phyloP scores from a whole-genome alignment of 306 rosid genomes.

The Astragalus membranaceus region DNA sequence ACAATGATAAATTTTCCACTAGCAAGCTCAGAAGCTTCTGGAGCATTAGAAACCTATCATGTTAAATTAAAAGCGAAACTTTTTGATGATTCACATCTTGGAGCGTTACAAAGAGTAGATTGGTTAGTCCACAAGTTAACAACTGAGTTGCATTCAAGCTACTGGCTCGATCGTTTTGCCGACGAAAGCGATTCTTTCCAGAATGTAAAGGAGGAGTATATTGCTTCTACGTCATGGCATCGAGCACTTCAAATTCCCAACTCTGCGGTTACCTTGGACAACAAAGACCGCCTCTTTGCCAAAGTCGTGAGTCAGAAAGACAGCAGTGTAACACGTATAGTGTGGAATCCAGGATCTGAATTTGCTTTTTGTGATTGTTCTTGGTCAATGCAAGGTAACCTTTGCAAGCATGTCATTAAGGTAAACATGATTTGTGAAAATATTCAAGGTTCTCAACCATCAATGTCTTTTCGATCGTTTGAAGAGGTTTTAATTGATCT shows the following conservation, averaged over 20 bases:
- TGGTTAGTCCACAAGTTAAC: slow-evolving; percentile 95
- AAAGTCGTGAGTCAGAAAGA: slow-evolving; percentile 75
- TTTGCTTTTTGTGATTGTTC: slow-evolving; percentile 70
- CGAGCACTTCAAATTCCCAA: slow-evolving; percentile 75
- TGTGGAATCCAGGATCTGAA: slow-evolving; percentile 94
- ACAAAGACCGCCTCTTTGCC: slow-evolving; percentile 54
- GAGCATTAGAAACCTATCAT: slow-evolving; percentile 90
- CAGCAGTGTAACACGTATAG: slow-evolving; percentile 37
- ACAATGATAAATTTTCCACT: slow-evolving; percentile 63
- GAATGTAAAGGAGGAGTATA: slow-evolving; percentile 78
- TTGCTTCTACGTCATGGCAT: slow-evolving; percentile 92
- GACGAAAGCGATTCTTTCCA: slow-evolving; percentile 91
- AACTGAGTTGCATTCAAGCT: slow-evolving; percentile 86
- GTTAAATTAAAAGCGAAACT: slow-evolving; percentile 81
- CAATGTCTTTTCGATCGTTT: slow-evolving; percentile 67
- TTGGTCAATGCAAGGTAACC: slow-evolving; percentile 72
- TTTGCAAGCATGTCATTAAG: slow-evolving; percentile 87
- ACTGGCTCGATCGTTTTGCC: slow-evolving; percentile 85
- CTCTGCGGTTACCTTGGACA: slow-evolving; percentile 58
- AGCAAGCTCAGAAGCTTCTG: slow-evolving; percentile 94
- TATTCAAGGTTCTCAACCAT: slow-evolving; percentile 38
- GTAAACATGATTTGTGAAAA: slow-evolving; percentile 64
- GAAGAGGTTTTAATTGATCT: slow-evolving; percentile 53
- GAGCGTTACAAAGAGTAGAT: slow-evolving; percentile 93
- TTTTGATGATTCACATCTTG: slow-evolving; percentile 91